These are phyloP conservation scores for Solanum appendiculatum DNA, from an alignment of 257 asterid genomes.

Conservation along the genomic window DNA sequence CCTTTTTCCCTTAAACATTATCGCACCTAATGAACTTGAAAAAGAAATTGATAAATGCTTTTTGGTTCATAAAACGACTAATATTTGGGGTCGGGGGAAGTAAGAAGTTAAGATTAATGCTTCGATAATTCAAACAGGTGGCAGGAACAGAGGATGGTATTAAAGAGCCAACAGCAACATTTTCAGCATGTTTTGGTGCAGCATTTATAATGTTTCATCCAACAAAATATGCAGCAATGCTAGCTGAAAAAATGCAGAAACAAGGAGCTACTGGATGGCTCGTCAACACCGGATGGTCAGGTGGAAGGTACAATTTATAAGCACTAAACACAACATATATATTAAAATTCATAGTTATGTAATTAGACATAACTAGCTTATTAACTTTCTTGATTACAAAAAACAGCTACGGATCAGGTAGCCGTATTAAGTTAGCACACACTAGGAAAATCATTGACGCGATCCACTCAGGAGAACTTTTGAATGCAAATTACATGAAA, in stretches of 20 bases:
- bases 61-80: neutral
- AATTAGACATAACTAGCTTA: neutral
- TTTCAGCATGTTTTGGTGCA: conserved; percentile 95
- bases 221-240: conserved; percentile 84
- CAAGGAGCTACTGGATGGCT: conserved; percentile 94
- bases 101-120: neutral
- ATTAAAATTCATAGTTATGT: neutral
- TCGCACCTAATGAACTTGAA: neutral
- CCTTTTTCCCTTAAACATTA: neutral
- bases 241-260: conserved; percentile 75
- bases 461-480: conserved; percentile 66
- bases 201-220: conserved; percentile 95
- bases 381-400: neutral
- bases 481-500: conserved; percentile 45
- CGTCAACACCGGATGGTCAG: conserved; percentile 93
- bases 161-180: conserved; percentile 88
- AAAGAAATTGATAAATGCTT: neutral
- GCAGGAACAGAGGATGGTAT: conserved; percentile 97
- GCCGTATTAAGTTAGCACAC: conserved; percentile 69
- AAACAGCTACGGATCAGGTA: conserved; percentile 73
- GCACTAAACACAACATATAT: neutral
- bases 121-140: conserved; percentile 30
- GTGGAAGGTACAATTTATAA: conserved; percentile 50
- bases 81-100: neutral
- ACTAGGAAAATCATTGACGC: conserved; percentile 89